phyloP scores from a whole-genome alignment of 1,139 yeast species.

The Diutina siamensis region DNA sequence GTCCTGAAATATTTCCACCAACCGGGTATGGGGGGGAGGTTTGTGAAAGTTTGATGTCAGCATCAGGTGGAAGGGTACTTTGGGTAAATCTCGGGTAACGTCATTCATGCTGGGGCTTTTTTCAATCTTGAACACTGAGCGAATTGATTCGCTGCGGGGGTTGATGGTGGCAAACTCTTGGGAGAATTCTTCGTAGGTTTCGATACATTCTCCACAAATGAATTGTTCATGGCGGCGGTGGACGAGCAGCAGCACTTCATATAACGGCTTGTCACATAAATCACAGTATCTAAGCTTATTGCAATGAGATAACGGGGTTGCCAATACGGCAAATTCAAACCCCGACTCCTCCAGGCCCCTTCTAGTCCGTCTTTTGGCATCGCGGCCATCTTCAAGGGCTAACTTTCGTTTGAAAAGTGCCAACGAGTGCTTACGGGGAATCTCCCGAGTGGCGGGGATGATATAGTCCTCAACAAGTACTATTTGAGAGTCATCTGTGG shows the following conservation, averaged over 20 bases:
- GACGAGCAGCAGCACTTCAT: conserved; percentile 31
- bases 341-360: not conserved
- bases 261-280: conserved; percentile 54
- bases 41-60: not conserved
- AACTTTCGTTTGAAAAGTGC: conserved; percentile 1
- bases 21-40: not conserved
- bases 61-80: not conserved
- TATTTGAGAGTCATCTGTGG: not conserved
- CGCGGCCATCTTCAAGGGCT: not conserved
- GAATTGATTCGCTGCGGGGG: not conserved
- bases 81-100: not conserved
- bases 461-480: conserved; percentile 4
- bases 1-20: conserved; percentile 1
- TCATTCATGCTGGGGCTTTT: conserved; percentile 5
- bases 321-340: conserved; percentile 28
- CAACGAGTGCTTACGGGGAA: conserved; percentile 2
- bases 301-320: conserved; percentile 11
- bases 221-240: conserved; percentile 19
- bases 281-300: conserved; percentile 44
- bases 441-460: not conserved
- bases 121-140: not conserved
- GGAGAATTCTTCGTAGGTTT: conserved; percentile 41
- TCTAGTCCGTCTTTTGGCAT: not conserved
- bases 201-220: conserved; percentile 55
- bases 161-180: conserved; percentile 15